These are phyloP conservation scores for Agrocybe praecox DNA, from an alignment of 768 basidiomycete genomes.

Conservation along the genomic window DNA sequence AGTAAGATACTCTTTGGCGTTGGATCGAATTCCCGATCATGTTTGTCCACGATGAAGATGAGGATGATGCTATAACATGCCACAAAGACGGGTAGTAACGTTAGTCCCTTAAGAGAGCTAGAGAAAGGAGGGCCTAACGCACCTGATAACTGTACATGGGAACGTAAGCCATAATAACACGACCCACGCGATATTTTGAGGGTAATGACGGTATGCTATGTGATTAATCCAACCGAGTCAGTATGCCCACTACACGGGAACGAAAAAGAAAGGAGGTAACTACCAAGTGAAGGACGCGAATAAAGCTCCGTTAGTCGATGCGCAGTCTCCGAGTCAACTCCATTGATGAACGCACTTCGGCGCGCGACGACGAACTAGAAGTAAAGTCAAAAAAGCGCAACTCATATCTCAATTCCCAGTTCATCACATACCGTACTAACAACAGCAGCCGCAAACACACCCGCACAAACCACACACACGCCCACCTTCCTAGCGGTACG, in stretches of 20 bases:
- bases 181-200: conserved; percentile 33
- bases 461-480: conserved; percentile 24
- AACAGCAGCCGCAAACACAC: conserved; percentile 28
- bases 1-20: background rate
- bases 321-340: conserved; percentile 17
- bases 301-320: conserved; percentile 20
- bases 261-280: conserved; percentile 1
- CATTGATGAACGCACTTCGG: conserved; percentile 25
- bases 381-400: background rate
- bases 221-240: no score
- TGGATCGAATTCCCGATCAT: conserved; percentile 1
- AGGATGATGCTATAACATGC: background rate
- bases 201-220: conserved; percentile 29
- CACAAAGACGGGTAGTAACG: no score
- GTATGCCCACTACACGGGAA: background rate
- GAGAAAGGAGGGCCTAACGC: no score
- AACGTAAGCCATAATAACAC: conserved; percentile 34
- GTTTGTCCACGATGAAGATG: background rate
- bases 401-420: background rate
- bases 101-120: no score
- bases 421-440: conserved; percentile 34
- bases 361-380: conserved; percentile 29
- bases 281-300: conserved; percentile 28
- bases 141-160: conserved; percentile 28
- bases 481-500: conserved; percentile 18